A percentile compares a stretch with the other conserved stretches of the same genome.
phyloP scores from a whole-genome alignment of 2,329 filamentous ascomycete species.

The Geoglossum cookeanum region DNA sequence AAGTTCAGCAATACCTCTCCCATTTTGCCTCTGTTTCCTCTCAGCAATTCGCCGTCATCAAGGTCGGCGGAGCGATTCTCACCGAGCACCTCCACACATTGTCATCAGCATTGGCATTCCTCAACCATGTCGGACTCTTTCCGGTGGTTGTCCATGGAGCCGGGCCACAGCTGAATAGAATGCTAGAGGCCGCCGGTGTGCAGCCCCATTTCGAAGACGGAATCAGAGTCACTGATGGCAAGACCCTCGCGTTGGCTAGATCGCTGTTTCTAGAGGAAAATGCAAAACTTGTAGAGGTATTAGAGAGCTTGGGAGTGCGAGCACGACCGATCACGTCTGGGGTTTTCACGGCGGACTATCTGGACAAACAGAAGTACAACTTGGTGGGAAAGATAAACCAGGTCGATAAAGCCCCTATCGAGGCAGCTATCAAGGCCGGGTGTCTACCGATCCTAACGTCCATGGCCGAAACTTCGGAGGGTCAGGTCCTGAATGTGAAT shows the following conservation, averaged over 20 bases:
- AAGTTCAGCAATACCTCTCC: conserved; percentile 92
- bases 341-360: conserved; percentile 82
- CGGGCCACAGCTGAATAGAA: conserved; percentile 83
- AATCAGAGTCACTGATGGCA: conserved; percentile 85
- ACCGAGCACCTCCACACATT: conserved; percentile 87
- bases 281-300: conserved; percentile 70
- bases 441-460: conserved; percentile 89
- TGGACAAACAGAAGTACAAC: conserved; percentile 92
- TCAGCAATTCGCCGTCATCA: conserved; percentile 95
- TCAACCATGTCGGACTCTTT: conserved; percentile 87
- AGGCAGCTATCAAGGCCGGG: conserved; percentile 75
- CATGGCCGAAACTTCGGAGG: conserved; percentile 84
- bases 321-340: conserved; percentile 77
- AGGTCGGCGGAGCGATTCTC: conserved; percentile 90
- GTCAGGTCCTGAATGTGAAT: conserved; percentile 91
- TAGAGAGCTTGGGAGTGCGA: conserved; percentile 77
- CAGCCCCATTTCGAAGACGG: conserved; percentile 94
- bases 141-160: conserved; percentile 92
- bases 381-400: conserved; percentile 88
- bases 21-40: conserved; percentile 94
- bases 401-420: conserved; percentile 78
- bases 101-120: conserved; percentile 71
- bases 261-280: conserved; percentile 94
- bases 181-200: conserved; percentile 75
- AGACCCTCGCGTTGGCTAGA: conserved; percentile 77